Conservation (phyloP, 352 stramenopile species). For the Phytophthora pluvialis region DNA sequence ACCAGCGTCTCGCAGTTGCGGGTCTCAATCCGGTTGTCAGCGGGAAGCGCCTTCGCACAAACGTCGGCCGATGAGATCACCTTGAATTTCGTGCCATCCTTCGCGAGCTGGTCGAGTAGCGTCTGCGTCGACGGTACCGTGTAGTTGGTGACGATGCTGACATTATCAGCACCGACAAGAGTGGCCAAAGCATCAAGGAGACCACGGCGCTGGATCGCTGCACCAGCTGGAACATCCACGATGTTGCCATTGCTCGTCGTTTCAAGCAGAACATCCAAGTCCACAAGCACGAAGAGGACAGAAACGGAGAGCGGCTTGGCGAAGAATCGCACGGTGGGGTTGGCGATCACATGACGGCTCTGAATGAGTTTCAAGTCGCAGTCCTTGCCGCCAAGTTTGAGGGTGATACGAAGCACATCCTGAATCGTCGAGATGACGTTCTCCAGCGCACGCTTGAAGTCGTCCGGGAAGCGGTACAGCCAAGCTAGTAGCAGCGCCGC, state of each 20-base stretch:
- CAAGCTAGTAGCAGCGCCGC: slow-evolving; percentile 83
- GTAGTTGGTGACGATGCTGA: slow-evolving; percentile 39
- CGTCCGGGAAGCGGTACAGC: slow-evolving; percentile 63
- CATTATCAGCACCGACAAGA: slow-evolving; percentile 30
- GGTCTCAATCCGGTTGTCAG: slow-evolving; percentile 20
- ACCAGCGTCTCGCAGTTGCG: slow-evolving; percentile 42
- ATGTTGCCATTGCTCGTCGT: slow-evolving; percentile 16
- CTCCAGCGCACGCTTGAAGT: slow-evolving; percentile 77
- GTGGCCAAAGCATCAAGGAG: slow-evolving; percentile 27
- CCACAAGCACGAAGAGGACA: slow-evolving; percentile 35
- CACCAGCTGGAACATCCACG: slow-evolving; percentile 25
- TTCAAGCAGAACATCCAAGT: slow-evolving; percentile 37
- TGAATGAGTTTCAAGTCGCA: slow-evolving; percentile 88
- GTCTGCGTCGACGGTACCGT: slow-evolving; percentile 28
- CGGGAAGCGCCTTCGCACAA: slow-evolving; percentile 5
- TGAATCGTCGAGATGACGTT: slow-evolving; percentile 85
- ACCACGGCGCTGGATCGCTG: slow-evolving; percentile 19
- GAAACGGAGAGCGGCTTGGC: slow-evolving; percentile 50
- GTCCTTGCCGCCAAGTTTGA: slow-evolving; percentile 64
- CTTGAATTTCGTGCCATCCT: slow-evolving; percentile 7
- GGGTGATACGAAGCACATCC: slow-evolving; percentile 75
- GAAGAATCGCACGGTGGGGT: slow-evolving; percentile 54
- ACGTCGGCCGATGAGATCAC: slow-evolving; percentile 26
- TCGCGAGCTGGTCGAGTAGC: slow-evolving; percentile 16
- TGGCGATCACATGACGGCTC: slow-evolving; percentile 73